Base-by-base conservation (phyloP, 495 filamentous ascomycete genomes). In the Aspergillus ellipticus region DNA sequence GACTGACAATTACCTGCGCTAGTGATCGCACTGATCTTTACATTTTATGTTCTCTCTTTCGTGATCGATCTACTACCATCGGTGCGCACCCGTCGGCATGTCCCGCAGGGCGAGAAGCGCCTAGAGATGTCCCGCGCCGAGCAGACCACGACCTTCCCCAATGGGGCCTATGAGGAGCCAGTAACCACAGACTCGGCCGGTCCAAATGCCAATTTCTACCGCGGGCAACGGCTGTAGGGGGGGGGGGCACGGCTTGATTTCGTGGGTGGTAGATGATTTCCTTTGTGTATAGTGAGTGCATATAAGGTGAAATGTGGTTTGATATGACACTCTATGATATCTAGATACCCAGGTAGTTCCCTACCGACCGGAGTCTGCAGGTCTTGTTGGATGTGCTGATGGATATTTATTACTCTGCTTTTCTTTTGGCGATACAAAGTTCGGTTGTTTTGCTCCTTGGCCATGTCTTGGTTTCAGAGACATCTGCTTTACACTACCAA, bases 41-140 rank as follows among this genome's bases (percentile, higher is more conserved):
- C 87, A 9, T 88, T 90, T 63, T 97, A 95, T 69, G 76, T 96
- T 41, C 80, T 96, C 46, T 91, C 89, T 37, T 97, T 96, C 74
- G 82, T 88, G 51, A 74, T 97, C 63, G 94, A 98, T 67, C 78
- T 98, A 35, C 74, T 90, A 49, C 94, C 94, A 0, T 90, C 91
- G 17, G 78, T 88, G 2, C 77, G 81, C 13, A 89, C 83, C 4
- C 87, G 85, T 55, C 71, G 68, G 31, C 72, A 77, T 45, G 48
- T 78, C 8, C 74, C 74, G 1, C 74, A 77, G 54, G 76, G 74
- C 22, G 73, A 78, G 57, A 78, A 78, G 56, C 62, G 61, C 37
- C 17, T 55, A 5, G 51, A 58, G 1, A 69, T 71, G 62, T 39
- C 48, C 13, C 42, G 55, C 8, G 28, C 45, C 33, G 8, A 56